These are phyloP conservation scores for Theobroma grandiflorum DNA, from an alignment of 441 rosid genomes.

Conservation along the genomic window DNA sequence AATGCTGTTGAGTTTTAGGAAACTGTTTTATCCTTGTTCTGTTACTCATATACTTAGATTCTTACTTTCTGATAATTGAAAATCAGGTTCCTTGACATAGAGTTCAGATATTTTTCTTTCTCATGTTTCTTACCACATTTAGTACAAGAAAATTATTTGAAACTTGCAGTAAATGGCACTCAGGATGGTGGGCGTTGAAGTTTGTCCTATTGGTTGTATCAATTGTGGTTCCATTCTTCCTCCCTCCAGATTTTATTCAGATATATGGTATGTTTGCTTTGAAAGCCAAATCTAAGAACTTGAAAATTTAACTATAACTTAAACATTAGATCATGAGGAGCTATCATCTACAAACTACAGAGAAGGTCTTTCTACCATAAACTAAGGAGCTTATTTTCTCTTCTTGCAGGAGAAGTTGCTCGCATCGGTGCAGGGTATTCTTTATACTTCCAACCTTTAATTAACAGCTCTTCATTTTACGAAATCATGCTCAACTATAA, in stretches of 20 bases:
- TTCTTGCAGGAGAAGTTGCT: conserved; percentile 82
- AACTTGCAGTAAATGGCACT: conserved; percentile 73
- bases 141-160: conserved; percentile 65
- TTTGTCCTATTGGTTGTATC: conserved; percentile 50
- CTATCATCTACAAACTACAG: conserved; percentile 2
- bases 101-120: conserved; percentile 73
- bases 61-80: background rate
- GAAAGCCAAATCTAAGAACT: conserved; percentile 3
- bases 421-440: conserved; percentile 90
- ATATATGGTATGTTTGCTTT: conserved; percentile 62
- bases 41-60: background rate
- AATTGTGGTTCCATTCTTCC: conserved; percentile 65
- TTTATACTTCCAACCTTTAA: conserved; percentile 39
- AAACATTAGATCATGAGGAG: background rate
- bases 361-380: background rate
- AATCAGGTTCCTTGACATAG: conserved; percentile 42
- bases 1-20: background rate
- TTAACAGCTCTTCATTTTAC: background rate
- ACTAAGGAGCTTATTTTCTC: background rate
- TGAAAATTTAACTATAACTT: background rate
- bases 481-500: background rate
- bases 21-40: background rate
- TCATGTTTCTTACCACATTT: conserved; percentile 71
- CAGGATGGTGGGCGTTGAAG: conserved; percentile 73
- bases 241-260: conserved; percentile 66